Conservation (phyloP, 768 basidiomycete genomes). For the Phylloporus arenicola region DNA sequence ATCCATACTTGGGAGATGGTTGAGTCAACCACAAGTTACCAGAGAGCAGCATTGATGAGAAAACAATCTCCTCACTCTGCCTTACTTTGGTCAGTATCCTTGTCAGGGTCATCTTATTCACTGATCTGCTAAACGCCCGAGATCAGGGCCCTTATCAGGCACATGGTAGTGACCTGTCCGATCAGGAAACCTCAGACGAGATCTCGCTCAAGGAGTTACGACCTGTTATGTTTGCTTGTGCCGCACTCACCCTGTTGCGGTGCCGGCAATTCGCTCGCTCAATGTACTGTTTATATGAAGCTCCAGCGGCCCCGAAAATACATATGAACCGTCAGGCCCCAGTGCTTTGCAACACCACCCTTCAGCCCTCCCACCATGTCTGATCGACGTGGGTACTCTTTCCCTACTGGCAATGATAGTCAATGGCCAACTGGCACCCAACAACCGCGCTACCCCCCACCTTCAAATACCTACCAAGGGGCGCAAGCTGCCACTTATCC, state of each 20-base stretch:
- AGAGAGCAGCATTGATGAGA: slow-evolving; percentile 16
- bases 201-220: slow-evolving; percentile 28
- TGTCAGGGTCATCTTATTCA: slow-evolving; percentile 25
- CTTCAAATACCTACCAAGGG: slow-evolving; percentile 18
- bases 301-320: slow-evolving; percentile 29
- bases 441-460: slow-evolving; percentile 22
- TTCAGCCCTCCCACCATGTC: slow-evolving; percentile 17
- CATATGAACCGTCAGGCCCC: slow-evolving; percentile 29
- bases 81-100: slow-evolving; percentile 31
- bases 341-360: slow-evolving; percentile 7
- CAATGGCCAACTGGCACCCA: slow-evolving; percentile 23
- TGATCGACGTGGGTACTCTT: slow-evolving; percentile 30
- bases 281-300: slow-evolving; percentile 23
- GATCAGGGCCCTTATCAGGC: slow-evolving; percentile 31
- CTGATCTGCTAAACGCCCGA: slow-evolving; percentile 14
- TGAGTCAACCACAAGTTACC: slow-evolving; percentile 14
- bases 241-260: slow-evolving; percentile 28
- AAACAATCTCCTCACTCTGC: slow-evolving; percentile 11
- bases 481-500: slow-evolving; percentile 17
- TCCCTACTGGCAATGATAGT: slow-evolving; percentile 8
- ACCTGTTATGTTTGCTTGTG: slow-evolving; percentile 25
- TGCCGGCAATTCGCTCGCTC: slow-evolving; percentile 29
- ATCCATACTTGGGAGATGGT: slow-evolving; percentile 15
- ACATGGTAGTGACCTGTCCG: slow-evolving; percentile 20
- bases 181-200: slow-evolving; percentile 23